Conservation (phyloP, 306 rosid genomes). For the Rubus parviflorus region DNA sequence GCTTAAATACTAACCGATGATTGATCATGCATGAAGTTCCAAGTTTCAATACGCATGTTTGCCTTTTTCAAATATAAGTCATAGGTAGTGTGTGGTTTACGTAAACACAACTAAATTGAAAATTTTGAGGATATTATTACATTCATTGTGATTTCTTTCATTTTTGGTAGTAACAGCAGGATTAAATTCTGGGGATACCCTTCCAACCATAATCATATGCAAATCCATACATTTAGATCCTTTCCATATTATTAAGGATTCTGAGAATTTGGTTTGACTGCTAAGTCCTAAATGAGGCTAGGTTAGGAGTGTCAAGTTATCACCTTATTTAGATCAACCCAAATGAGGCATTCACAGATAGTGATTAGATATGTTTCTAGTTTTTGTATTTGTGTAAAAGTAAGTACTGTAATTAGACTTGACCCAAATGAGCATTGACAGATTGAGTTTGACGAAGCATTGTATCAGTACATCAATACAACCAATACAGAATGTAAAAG, state of each 20-base stretch:
- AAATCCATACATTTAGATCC: neutral
- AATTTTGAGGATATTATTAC: neutral
- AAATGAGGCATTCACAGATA: constrained; percentile 6
- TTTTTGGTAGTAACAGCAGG: constrained; percentile 12
- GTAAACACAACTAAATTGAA: neutral
- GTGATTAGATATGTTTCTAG: constrained; percentile 8
- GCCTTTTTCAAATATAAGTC: neutral
- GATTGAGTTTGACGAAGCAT: neutral
- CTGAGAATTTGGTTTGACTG: constrained; percentile 1
- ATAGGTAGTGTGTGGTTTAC: neutral
- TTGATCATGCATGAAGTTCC: neutral
- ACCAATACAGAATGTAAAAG: neutral
- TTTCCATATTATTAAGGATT: constrained; percentile 16
- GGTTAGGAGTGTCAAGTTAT: neutral
- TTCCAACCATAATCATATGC: constrained; percentile 3
- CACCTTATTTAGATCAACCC: neutral
- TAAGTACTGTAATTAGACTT: neutral
- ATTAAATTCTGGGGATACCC: neutral
- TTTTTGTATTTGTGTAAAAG: neutral
- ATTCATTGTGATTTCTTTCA: neutral
- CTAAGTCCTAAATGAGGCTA: neutral
- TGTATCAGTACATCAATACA: neutral
- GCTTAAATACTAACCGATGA: neutral
- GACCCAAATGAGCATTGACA: neutral
- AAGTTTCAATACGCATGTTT: neutral